Conservation (phyloP, 2,329 filamentous ascomycete genomes). For the Pleoardoris graminearum region DNA sequence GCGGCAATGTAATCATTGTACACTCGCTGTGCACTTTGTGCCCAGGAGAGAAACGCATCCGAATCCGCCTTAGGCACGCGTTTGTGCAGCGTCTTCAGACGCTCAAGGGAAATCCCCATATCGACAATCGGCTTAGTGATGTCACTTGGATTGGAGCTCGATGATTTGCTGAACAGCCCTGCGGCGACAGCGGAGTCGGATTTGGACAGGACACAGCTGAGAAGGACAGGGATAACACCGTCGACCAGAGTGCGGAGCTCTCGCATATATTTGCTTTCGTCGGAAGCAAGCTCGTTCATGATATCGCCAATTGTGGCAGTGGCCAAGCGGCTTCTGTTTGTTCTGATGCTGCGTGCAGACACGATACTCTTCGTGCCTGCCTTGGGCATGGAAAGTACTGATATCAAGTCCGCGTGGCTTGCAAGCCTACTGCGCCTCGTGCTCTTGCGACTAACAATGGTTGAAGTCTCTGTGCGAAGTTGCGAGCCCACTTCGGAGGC, state of each 20-base stretch:
- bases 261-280: slow-evolving; percentile 85
- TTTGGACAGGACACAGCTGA: slow-evolving; percentile 80
- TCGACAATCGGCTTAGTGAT: slow-evolving; percentile 86
- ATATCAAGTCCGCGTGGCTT: slow-evolving; percentile 91
- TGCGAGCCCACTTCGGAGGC: slow-evolving; percentile 36
- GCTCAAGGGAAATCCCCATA: slow-evolving; percentile 90
- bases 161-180: slow-evolving; percentile 67
- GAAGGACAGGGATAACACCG: slow-evolving; percentile 88
- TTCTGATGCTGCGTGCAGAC: slow-evolving; percentile 77
- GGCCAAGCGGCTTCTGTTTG: slow-evolving; percentile 67
- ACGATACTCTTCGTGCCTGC: slow-evolving; percentile 69
- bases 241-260: slow-evolving; percentile 93
- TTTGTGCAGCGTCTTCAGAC: slow-evolving; percentile 77
- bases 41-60: slow-evolving; percentile 77
- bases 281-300: slow-evolving; percentile 76
- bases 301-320: slow-evolving; percentile 74
- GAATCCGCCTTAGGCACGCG: slow-evolving; percentile 75
- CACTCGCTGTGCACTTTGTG: slow-evolving; percentile 72
- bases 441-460: slow-evolving; percentile 51
- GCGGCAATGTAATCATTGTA: slow-evolving; percentile 85
- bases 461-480: slow-evolving; percentile 38
- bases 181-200: slow-evolving; percentile 66
- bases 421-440: slow-evolving; percentile 70
- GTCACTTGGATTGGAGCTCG: slow-evolving; percentile 59
- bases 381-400: slow-evolving; percentile 76